Percentiles rank a stretch among this genome's conserved stretches.
phyloP scores from a whole-genome alignment of 768 basidiomycete species.

The Cystobasidium ongulense region DNA sequence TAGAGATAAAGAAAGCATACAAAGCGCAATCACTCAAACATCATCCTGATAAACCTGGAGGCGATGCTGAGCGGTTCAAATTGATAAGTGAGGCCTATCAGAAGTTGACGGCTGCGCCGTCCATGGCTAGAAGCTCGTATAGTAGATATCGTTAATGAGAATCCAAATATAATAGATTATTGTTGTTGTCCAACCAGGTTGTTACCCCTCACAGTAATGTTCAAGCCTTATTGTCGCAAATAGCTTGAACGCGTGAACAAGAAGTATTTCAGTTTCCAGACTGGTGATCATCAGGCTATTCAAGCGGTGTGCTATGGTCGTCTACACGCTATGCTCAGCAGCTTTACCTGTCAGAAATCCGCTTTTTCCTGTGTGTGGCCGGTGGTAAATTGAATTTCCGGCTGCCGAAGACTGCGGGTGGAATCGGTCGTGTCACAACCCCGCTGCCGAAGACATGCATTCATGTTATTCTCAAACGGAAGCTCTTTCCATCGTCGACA shows the following conservation, averaged over 20 bases:
- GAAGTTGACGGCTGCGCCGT: background rate
- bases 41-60: slow-evolving; percentile 36
- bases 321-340: no score
- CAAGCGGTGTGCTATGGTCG: no score
- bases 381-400: background rate
- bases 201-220: no score
- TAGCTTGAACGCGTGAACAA: no score
- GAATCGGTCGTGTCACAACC: background rate
- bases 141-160: background rate
- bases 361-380: no score
- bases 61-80: slow-evolving; percentile 26
- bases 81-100: slow-evolving; percentile 19
- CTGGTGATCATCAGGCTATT: no score
- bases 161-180: no score
- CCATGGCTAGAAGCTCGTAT: background rate
- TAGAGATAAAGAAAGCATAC: slow-evolving; percentile 31
- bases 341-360: no score
- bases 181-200: no score
- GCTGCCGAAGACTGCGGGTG: slow-evolving; percentile 7
- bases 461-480: background rate
- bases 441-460: background rate
- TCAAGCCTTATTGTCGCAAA: no score
- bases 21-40: slow-evolving; percentile 32
- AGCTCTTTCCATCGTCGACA: background rate
- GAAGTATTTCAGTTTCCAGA: no score